Conservation (phyloP, 2,329 filamentous ascomycete genomes). For the Epichloe gansuensis region DNA sequence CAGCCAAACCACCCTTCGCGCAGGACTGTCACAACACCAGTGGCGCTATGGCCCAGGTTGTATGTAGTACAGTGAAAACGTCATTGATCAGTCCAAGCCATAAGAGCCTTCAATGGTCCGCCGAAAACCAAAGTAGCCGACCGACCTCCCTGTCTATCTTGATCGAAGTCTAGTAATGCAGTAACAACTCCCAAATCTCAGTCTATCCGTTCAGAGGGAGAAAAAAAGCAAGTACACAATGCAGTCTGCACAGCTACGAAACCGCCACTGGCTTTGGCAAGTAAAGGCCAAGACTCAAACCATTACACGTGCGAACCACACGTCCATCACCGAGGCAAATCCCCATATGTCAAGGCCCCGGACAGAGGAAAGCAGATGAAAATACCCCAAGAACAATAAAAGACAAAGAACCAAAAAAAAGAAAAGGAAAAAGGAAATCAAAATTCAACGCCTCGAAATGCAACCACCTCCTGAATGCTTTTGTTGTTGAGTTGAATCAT, state of each 20-base stretch:
- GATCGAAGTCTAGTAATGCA: conserved; percentile 28
- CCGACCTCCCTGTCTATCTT: conserved; percentile 24
- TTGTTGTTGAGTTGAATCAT: conserved; percentile 8
- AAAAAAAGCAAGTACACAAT: conserved; percentile 10
- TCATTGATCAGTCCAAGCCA: conserved; percentile 25
- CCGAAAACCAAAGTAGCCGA: conserved; percentile 16
- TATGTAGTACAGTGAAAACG: conserved; percentile 15
- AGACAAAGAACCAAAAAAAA: conserved; percentile 7
- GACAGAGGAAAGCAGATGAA: background rate
- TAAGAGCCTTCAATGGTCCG: conserved; percentile 20
- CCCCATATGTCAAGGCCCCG: conserved; percentile 2
- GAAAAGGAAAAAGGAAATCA: conserved; percentile 8
- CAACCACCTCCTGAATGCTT: conserved; percentile 20
- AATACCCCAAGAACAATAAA: conserved; percentile 4
- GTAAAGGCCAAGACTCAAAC: conserved; percentile 1
- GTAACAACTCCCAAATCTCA: conserved; percentile 22
- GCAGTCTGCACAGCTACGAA: conserved; percentile 19
- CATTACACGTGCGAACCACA: background rate
- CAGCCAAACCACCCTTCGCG: conserved; percentile 8
- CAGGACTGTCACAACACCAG: conserved; percentile 2
- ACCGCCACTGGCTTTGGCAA: conserved; percentile 6
- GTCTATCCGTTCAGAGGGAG: conserved; percentile 18
- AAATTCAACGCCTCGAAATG: conserved; percentile 27
- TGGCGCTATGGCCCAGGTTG: conserved; percentile 7
- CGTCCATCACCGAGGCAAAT: conserved; percentile 1